Percentiles rank a stretch among this genome's conserved stretches.
phyloP scores from a whole-genome alignment of 2,329 filamentous ascomycete genomes.

The Colletotrichum tanaceti region DNA sequence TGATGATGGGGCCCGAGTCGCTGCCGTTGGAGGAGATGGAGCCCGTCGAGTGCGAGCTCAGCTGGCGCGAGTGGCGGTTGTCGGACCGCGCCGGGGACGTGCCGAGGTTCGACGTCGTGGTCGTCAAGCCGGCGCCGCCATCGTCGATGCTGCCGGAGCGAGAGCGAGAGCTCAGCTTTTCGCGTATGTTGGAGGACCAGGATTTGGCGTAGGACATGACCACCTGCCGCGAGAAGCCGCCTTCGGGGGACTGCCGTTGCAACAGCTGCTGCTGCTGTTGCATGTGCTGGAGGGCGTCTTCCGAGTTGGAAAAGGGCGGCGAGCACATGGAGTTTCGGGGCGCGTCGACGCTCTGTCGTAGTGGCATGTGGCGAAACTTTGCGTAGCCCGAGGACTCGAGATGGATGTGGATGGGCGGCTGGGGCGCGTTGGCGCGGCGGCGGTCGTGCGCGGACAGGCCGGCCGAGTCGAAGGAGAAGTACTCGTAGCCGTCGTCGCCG shows the following conservation, averaged over 20 bases:
- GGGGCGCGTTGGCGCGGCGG: slow-evolving; percentile 36
- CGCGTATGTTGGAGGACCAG: slow-evolving; percentile 59
- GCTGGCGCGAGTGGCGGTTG: slow-evolving; percentile 36
- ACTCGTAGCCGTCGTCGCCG: slow-evolving; percentile 47
- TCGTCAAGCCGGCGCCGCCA: not conserved
- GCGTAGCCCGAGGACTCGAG: slow-evolving; percentile 68
- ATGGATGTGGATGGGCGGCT: slow-evolving; percentile 62
- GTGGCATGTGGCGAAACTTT: slow-evolving; percentile 65
- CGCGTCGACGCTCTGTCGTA: slow-evolving; percentile 51
- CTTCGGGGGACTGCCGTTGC: slow-evolving; percentile 20
- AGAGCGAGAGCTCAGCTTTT: slow-evolving; percentile 54
- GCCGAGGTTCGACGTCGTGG: not conserved
- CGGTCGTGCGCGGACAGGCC: slow-evolving; percentile 42
- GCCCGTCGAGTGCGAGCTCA: slow-evolving; percentile 36
- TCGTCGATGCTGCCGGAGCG: slow-evolving; percentile 43
- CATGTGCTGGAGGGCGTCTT: slow-evolving; percentile 31
- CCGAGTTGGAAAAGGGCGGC: slow-evolving; percentile 32
- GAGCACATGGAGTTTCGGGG: slow-evolving; percentile 23
- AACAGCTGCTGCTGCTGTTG: slow-evolving; percentile 34
- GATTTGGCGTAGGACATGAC: slow-evolving; percentile 67
- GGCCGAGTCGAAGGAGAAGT: slow-evolving; percentile 41
- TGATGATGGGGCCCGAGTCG: slow-evolving; percentile 50
- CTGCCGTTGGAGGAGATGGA: slow-evolving; percentile 30
- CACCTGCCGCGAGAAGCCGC: slow-evolving; percentile 65
- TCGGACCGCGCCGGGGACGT: slow-evolving; percentile 19